Evolutionary conservation across 371 early-diverging fungal genomes (phyloP).

Genomic region (Sporodiniella umbellata): DNA sequence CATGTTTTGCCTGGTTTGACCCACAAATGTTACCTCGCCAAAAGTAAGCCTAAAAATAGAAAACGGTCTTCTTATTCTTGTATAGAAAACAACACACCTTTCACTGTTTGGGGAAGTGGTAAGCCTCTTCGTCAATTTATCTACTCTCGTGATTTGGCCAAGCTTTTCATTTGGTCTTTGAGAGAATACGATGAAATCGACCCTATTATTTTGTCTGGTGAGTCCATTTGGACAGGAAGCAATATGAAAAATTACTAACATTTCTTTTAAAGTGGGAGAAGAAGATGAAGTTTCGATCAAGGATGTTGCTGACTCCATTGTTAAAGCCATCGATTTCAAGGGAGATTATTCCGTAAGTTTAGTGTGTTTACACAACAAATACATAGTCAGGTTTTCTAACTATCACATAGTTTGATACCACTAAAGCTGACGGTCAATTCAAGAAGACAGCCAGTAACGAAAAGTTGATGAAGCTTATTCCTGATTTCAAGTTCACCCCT

Average conservation of each 20-base stretch:
- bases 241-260: too few species aligned
- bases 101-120: slow-evolving; percentile 77
- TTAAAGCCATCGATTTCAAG: slow-evolving; percentile 64
- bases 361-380: too few species aligned
- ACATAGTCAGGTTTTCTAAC: not conserved
- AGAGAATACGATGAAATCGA: slow-evolving; percentile 78
- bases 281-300: slow-evolving; percentile 81
- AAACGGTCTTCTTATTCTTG: not conserved
- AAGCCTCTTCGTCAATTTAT: slow-evolving; percentile 87
- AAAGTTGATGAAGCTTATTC: slow-evolving; percentile 72
- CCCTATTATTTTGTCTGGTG: slow-evolving; percentile 85
- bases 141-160: slow-evolving; percentile 81
- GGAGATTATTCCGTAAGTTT: slow-evolving; percentile 55
- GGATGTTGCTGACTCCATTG: slow-evolving; percentile 77
- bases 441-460: slow-evolving; percentile 85
- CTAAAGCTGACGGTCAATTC: slow-evolving; percentile 81
- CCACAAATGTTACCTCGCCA: slow-evolving; percentile 84
- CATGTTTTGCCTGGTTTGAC: slow-evolving; percentile 86
- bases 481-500: slow-evolving; percentile 81
- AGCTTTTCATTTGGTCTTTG: slow-evolving; percentile 80
- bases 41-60: slow-evolving; percentile 35
- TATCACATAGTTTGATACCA: slow-evolving; percentile 64
- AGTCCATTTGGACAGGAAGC: too few species aligned
- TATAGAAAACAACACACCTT: slow-evolving; percentile 69
- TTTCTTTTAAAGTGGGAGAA: slow-evolving; percentile 83